These are phyloP conservation scores for Metschnikowia vanudenii DNA, from an alignment of 805 yeast species.

Conservation along the genomic window DNA sequence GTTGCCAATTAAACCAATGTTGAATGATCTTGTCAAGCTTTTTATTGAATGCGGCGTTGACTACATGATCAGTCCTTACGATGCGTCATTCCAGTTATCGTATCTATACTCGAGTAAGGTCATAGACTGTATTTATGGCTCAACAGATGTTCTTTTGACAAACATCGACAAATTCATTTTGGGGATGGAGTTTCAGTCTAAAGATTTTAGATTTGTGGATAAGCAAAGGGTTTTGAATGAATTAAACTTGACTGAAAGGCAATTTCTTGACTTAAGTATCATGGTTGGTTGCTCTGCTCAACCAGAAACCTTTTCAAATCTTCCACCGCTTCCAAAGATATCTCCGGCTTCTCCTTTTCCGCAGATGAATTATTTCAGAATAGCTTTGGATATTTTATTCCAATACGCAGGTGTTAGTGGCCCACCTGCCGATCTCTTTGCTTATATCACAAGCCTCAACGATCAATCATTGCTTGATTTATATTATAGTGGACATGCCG, in stretches of 20 bases:
- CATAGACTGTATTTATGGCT: slow-evolving; percentile 79
- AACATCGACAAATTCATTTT: slow-evolving; percentile 68
- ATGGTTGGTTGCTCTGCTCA: slow-evolving; percentile 79
- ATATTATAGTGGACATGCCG: slow-evolving; percentile 67
- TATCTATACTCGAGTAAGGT: slow-evolving; percentile 56
- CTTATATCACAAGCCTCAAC: slow-evolving; percentile 46
- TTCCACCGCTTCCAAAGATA: slow-evolving; percentile 46
- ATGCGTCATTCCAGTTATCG: slow-evolving; percentile 76
- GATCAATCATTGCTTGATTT: slow-evolving; percentile 46
- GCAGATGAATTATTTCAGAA: slow-evolving; percentile 40
- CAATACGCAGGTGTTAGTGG: slow-evolving; percentile 33
- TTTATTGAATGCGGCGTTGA: slow-evolving; percentile 57
- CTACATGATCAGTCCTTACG: slow-evolving; percentile 78
- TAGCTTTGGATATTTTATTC: slow-evolving; percentile 39
- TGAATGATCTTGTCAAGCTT: slow-evolving; percentile 54
- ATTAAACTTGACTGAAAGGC: slow-evolving; percentile 58
- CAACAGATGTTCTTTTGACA: slow-evolving; percentile 73
- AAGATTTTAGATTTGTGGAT: slow-evolving; percentile 67
- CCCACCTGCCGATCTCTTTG: slow-evolving; percentile 36
- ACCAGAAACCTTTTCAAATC: slow-evolving; percentile 56
- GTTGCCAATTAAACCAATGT: slow-evolving; percentile 48
- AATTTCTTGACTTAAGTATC: slow-evolving; percentile 71
- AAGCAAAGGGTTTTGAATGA: slow-evolving; percentile 57
- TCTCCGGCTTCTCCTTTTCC: slow-evolving; percentile 40
- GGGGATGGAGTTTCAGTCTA: slow-evolving; percentile 63